These are phyloP conservation scores for Saturnispora sekii DNA, from an alignment of 805 yeast genomes.

Conservation along the genomic window DNA sequence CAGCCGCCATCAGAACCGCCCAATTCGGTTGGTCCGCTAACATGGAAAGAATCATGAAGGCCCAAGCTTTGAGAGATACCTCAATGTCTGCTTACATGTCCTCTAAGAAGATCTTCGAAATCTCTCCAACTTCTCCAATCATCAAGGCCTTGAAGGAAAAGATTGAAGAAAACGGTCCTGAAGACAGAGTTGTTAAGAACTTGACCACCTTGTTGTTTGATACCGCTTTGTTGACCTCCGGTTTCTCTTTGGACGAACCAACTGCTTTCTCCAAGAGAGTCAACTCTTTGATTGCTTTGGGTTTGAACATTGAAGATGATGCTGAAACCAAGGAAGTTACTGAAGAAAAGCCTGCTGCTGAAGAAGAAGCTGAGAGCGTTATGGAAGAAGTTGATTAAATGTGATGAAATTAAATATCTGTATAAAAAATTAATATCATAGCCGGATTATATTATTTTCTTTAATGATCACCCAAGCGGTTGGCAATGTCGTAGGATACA, in stretches of 20 bases:
- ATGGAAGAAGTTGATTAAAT: constrained; percentile 97
- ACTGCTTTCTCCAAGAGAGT: constrained; percentile 94
- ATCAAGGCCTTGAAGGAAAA: constrained; percentile 92
- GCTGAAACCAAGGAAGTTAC: constrained; percentile 27
- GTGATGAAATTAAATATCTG: neutral
- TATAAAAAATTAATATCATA: neutral
- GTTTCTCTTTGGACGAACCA: constrained; percentile 98
- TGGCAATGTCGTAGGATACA: too few relatives aligned
- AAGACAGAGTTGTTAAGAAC: constrained; percentile 97
- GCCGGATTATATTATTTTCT: too few relatives aligned
- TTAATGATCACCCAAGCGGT: too few relatives aligned
- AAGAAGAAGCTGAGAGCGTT: constrained; percentile 68
- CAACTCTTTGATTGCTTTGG: constrained; percentile 95
- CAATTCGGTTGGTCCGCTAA: constrained; percentile 99
- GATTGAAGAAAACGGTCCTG: constrained; percentile 95
- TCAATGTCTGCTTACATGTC: constrained; percentile 99
- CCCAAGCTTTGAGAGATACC: constrained; percentile 98
- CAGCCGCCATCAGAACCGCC: constrained; percentile 99
- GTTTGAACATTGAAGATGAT: constrained; percentile 86
- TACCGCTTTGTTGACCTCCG: constrained; percentile 97
- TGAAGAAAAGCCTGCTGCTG: constrained; percentile 28
- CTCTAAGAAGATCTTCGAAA: constrained; percentile 97
- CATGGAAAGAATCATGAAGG: constrained; percentile 99
- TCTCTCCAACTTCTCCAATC: constrained; percentile 93
- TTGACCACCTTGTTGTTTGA: constrained; percentile 92